Evolutionary conservation across 352 stramenopile genomes (phyloP).

Genomic region (Phytophthora ramorum): DNA sequence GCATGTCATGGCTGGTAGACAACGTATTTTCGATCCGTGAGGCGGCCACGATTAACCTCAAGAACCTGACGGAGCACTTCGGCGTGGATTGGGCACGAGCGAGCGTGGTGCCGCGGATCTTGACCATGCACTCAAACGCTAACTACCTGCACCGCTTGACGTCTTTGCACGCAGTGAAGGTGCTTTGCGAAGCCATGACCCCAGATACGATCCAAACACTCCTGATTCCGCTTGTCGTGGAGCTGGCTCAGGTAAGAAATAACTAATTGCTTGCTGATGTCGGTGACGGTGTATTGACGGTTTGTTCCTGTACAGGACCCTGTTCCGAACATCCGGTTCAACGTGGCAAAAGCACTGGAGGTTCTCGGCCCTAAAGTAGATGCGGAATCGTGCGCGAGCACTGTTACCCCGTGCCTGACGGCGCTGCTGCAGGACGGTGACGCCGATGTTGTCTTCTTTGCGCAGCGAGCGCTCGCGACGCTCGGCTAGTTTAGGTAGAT

Average conservation of each 20-base stretch:
- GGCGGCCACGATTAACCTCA: constrained; percentile 97
- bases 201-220: constrained; percentile 82
- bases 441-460: constrained; percentile 95
- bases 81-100: constrained; percentile 95
- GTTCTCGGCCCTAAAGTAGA: constrained; percentile 84
- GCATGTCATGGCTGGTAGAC: constrained; percentile 97
- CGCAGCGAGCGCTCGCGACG: constrained; percentile 73
- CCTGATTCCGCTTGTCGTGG: constrained; percentile 93
- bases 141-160: constrained; percentile 96
- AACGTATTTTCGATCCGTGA: constrained; percentile 97
- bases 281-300: not conserved
- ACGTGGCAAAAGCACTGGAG: constrained; percentile 97
- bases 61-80: constrained; percentile 94
- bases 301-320: constrained; percentile 66
- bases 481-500: constrained; percentile 58
- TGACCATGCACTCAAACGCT: constrained; percentile 93
- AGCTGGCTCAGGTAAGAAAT: constrained; percentile 87
- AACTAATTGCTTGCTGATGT: not conserved
- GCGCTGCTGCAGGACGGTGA: constrained; percentile 92
- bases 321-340: constrained; percentile 99
- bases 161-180: constrained; percentile 89
- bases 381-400: constrained; percentile 57
- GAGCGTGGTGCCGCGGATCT: constrained; percentile 95
- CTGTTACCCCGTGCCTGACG: constrained; percentile 88
- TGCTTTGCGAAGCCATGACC: constrained; percentile 80